A percentile compares a stretch with the other conserved stretches of the same genome.
Conservation (phyloP, 1,284 basidiomycete species). For the Cryptococcus neoformans region DNA sequence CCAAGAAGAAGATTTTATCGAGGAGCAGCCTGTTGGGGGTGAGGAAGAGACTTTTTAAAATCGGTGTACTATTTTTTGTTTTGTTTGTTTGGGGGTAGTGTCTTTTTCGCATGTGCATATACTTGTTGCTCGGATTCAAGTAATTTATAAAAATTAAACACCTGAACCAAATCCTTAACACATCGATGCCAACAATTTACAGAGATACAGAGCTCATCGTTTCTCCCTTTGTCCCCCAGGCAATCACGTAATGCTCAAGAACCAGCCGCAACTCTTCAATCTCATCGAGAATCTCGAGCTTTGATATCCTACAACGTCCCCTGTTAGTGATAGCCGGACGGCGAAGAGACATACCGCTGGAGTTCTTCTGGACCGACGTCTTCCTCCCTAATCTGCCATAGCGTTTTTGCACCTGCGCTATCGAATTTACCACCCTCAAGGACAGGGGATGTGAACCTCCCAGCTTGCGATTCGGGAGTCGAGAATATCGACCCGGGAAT, state of each 20-base stretch:
- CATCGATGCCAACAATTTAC: not conserved
- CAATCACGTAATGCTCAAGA: constrained; percentile 79
- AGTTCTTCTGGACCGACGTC: constrained; percentile 60
- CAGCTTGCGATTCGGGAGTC: constrained; percentile 58
- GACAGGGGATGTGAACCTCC: constrained; percentile 54
- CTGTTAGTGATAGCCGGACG: not conserved
- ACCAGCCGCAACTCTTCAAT: constrained; percentile 88
- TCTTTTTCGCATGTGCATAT: not conserved
- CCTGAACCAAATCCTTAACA: too few species aligned
- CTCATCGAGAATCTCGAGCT: constrained; percentile 82
- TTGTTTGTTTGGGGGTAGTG: too few species aligned
- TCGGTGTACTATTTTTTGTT: too few species aligned
- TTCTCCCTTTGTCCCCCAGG: constrained; percentile 58
- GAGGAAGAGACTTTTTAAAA: constrained; percentile 58
- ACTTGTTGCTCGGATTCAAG: not conserved
- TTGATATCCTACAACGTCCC: constrained; percentile 56
- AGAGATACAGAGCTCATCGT: constrained; percentile 6
- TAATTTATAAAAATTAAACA: too few species aligned
- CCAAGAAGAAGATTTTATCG: constrained; percentile 33
- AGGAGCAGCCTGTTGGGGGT: constrained; percentile 52
- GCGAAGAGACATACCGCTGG: constrained; percentile 55
- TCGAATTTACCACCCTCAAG: constrained; percentile 53
- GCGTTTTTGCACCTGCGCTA: constrained; percentile 57
- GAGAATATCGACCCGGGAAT: constrained; percentile 69
- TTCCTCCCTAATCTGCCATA: constrained; percentile 63